These are phyloP conservation scores for Pulveroboletus sp. DNA, from an alignment of 768 basidiomycete genomes.

Conservation along the genomic window DNA sequence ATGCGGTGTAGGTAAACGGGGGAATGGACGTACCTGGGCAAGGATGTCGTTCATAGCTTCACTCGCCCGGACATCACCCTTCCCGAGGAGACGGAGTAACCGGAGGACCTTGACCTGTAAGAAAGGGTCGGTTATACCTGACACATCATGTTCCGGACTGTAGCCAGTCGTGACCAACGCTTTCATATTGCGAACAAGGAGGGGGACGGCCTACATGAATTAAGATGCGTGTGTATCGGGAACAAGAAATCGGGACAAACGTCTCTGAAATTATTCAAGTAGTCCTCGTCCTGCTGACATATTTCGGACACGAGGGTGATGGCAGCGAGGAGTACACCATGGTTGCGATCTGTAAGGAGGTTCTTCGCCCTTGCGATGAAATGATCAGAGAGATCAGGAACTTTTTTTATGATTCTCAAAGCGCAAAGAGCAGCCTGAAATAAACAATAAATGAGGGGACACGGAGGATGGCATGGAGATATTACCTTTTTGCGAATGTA, in stretches of 20 bases:
- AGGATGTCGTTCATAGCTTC: slow-evolving; percentile 98
- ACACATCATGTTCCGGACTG: slow-evolving; percentile 97
- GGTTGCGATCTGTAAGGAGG: slow-evolving; percentile 91
- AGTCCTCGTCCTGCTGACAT: slow-evolving; percentile 71
- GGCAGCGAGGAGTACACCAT: slow-evolving; percentile 91
- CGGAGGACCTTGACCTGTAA: slow-evolving; percentile 91
- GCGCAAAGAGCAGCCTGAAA: slow-evolving; percentile 90
- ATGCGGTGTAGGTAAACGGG: neutral
- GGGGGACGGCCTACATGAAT: slow-evolving; percentile 68
- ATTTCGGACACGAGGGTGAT: slow-evolving; percentile 95
- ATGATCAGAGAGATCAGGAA: slow-evolving; percentile 92
- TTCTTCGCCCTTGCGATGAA: slow-evolving; percentile 85
- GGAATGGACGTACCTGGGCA: slow-evolving; percentile 61
- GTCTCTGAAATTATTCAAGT: slow-evolving; percentile 84
- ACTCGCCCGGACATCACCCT: slow-evolving; percentile 78
- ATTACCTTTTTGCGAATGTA: slow-evolving; percentile 97
- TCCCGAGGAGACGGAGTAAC: slow-evolving; percentile 83
- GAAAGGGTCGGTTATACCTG: slow-evolving; percentile 98
- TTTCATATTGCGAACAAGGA: slow-evolving; percentile 93
- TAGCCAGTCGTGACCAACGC: slow-evolving; percentile 94
- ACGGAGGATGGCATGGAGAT: neutral
- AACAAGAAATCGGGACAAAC: slow-evolving; percentile 41
- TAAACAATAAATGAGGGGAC: neutral
- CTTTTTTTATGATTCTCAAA: slow-evolving; percentile 88
- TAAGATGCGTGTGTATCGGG: slow-evolving; percentile 3